Conservation (phyloP, 2,329 filamentous ascomycete genomes). For the Emergomyces pasteurianus region DNA sequence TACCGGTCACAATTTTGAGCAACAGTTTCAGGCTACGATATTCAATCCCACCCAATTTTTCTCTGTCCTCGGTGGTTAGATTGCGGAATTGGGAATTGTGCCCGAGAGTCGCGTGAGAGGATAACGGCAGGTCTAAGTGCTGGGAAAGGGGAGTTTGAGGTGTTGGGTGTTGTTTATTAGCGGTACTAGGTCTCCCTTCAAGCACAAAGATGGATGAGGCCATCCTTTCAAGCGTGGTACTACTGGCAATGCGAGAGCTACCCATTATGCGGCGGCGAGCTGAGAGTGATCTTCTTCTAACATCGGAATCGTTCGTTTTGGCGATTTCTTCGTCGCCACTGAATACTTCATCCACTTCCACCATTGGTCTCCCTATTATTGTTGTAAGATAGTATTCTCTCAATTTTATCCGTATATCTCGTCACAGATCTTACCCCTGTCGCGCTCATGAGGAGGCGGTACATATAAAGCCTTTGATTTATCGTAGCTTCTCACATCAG, state of each 20-base stretch:
- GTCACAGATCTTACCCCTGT: neutral
- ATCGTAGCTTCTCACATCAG: neutral
- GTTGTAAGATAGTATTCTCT: neutral
- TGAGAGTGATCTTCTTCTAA: neutral
- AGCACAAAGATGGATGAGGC: slow-evolving; percentile 32
- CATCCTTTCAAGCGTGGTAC: slow-evolving; percentile 28
- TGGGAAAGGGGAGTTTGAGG: slow-evolving; percentile 9
- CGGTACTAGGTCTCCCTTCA: slow-evolving; percentile 11
- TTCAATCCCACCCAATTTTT: slow-evolving; percentile 41
- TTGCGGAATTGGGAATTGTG: slow-evolving; percentile 38
- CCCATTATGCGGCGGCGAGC: neutral
- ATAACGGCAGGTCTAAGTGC: slow-evolving; percentile 28
- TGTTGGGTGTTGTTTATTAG: slow-evolving; percentile 5
- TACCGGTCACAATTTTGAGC: slow-evolving; percentile 32
- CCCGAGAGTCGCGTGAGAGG: slow-evolving; percentile 33
- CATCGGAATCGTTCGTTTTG: neutral
- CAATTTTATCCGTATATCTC: neutral
- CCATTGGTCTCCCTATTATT: neutral
- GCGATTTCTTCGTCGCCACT: neutral
- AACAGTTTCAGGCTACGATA: slow-evolving; percentile 40
- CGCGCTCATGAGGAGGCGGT: neutral
- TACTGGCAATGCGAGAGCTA: slow-evolving; percentile 16
- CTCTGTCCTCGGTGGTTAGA: slow-evolving; percentile 29
- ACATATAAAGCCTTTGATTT: slow-evolving; percentile 1
- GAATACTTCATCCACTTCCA: neutral